Evolutionary conservation across 768 basidiomycete genomes (phyloP), one percentile per base, ranked within the genome.

Genomic region (Rhodotorula diobovata): DNA sequence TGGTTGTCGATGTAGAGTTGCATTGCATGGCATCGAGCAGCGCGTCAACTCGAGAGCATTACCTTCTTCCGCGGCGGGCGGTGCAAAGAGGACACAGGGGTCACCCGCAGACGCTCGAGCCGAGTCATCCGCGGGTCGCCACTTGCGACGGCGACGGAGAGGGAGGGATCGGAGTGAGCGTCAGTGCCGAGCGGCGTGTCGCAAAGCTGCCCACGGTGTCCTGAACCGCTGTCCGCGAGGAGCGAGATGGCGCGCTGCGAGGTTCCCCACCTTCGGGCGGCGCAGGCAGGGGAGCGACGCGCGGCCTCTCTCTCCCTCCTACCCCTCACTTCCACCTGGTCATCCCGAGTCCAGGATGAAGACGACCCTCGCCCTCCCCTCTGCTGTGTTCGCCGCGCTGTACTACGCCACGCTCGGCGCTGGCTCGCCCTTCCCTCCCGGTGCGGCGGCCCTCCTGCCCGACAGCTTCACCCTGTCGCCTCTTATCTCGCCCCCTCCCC

Each of bases 401-500:
- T 73, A 56, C 48, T 21, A 53, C 55, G 66, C 76, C 30, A 71
- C 78, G 35, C 57, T 73, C 28, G 71, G 73, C 18, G 61, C 76
- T 32, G 75, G 78, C 58, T 76, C 74, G 67, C 79, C 79, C 2
- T 68, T 76, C 45, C 72, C 76, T 34, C 66, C 62, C 50, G 30
- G 55, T 23, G 41, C 61, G 39, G 69, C 64, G 23, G 34, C 28
- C n/a, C 1, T 53, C 51, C 51, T 53, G 15, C 51, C 51, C 51
- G 51, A n/a, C 51, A 16, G n/a, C 51, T 30, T 53, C 51, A 21
- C 55, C 5, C 71, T 80, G 41, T 80, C 80, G 21, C 81, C 81
- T 18, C 66, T 81, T 4, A 61, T 65, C 53, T 70, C 76, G 10
- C 70, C 74, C 9, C 70, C 70, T 28, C 61, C 67, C 10, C 70